Conservation (phyloP, 495 filamentous ascomycete genomes). For the Lasiosphaeria hispida region DNA sequence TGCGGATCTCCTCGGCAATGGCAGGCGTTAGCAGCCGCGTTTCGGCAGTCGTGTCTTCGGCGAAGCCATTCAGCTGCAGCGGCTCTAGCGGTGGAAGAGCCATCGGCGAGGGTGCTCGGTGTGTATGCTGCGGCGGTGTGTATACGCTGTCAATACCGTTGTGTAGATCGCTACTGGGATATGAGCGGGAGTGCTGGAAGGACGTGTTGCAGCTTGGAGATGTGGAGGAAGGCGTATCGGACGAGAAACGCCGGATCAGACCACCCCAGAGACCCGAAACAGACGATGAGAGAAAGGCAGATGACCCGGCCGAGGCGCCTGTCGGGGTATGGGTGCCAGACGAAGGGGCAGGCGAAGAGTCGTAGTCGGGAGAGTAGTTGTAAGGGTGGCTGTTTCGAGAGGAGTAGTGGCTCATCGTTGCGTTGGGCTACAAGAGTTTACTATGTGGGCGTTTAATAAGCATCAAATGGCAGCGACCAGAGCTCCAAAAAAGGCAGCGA, state of each 20-base stretch:
- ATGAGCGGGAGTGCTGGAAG: slow-evolving; percentile 22
- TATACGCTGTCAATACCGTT: slow-evolving; percentile 44
- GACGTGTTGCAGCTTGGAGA: slow-evolving; percentile 8
- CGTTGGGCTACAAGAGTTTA: neutral
- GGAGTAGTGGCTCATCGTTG: slow-evolving; percentile 25
- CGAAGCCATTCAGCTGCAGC: slow-evolving; percentile 40
- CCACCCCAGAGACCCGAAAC: slow-evolving; percentile 35
- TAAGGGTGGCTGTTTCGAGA: slow-evolving; percentile 16
- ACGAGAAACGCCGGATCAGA: slow-evolving; percentile 36
- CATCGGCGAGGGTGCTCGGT: slow-evolving; percentile 37
- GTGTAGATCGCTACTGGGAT: slow-evolving; percentile 19
- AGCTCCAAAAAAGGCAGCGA: neutral
- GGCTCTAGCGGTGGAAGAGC: slow-evolving; percentile 46
- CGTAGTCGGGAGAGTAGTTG: slow-evolving; percentile 25
- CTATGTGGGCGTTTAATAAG: neutral
- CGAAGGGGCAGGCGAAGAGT: slow-evolving; percentile 26
- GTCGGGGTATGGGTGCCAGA: slow-evolving; percentile 36
- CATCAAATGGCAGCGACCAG: neutral
- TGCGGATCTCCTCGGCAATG: slow-evolving; percentile 90
- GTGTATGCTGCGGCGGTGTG: slow-evolving; percentile 31
- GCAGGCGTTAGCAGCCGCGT: slow-evolving; percentile 60
- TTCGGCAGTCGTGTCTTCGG: slow-evolving; percentile 33
- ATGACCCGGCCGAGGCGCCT: slow-evolving; percentile 19
- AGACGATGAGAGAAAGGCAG: slow-evolving; percentile 26
- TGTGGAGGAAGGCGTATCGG: slow-evolving; percentile 20